Evolutionary conservation across 495 filamentous ascomycete genomes (phyloP).

Genomic region (Penicillium antarcticum): DNA sequence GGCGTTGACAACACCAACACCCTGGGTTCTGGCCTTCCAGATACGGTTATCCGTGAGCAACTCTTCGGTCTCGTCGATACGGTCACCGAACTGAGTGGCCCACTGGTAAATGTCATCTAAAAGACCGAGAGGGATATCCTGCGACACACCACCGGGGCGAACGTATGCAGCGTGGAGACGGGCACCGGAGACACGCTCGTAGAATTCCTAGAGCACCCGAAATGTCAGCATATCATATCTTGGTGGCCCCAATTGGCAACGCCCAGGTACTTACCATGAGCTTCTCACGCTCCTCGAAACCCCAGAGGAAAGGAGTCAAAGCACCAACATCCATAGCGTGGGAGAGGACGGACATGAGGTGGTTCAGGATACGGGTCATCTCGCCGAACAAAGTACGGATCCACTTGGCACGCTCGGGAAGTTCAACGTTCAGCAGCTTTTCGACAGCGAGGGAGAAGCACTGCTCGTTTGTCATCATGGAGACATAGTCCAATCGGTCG

Average conservation of each 20-base stretch:
- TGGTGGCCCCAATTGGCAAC: not conserved
- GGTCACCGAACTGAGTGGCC: slow-evolving; percentile 99
- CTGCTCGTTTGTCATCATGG: slow-evolving; percentile 99
- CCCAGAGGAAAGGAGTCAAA: slow-evolving; percentile 97
- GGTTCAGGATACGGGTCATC: slow-evolving; percentile 92
- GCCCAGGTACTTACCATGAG: slow-evolving; percentile 71
- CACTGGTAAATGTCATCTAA: slow-evolving; percentile 99
- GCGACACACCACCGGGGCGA: slow-evolving; percentile 92
- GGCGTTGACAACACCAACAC: slow-evolving; percentile 86
- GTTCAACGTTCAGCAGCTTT: slow-evolving; percentile 96
- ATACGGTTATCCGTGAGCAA: slow-evolving; percentile 99
- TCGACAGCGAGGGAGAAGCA: slow-evolving; percentile 93
- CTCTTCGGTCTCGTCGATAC: slow-evolving; percentile 98
- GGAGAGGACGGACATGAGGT: slow-evolving; percentile 95
- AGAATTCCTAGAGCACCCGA: slow-evolving; percentile 76
- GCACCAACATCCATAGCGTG: slow-evolving; percentile 99
- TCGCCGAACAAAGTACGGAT: slow-evolving; percentile 96
- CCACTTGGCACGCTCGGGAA: slow-evolving; percentile 93
- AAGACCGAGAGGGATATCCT: slow-evolving; percentile 91
- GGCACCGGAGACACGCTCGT: slow-evolving; percentile 97
- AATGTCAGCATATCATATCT: not conserved
- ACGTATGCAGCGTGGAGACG: slow-evolving; percentile 98
- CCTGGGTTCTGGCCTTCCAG: slow-evolving; percentile 90
- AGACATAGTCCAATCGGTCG: slow-evolving; percentile 97
- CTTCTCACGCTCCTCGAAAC: slow-evolving; percentile 99